Conservation (phyloP, 2,329 filamentous ascomycete genomes). For the Aspergillus viridinutans region DNA sequence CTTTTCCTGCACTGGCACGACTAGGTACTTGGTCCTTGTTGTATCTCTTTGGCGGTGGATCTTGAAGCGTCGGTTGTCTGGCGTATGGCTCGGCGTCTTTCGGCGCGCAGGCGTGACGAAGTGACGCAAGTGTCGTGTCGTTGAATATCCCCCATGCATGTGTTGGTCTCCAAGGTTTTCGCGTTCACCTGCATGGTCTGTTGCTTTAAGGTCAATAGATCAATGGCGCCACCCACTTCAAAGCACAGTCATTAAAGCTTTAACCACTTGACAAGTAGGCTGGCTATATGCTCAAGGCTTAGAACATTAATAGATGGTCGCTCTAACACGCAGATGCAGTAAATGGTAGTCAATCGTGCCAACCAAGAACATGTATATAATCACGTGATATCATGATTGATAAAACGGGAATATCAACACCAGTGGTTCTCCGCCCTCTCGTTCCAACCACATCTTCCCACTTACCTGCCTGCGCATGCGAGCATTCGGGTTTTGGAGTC, state of each 20-base stretch:
- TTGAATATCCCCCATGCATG: slow-evolving; percentile 10
- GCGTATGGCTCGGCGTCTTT: slow-evolving; percentile 21
- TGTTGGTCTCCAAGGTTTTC: not conserved
- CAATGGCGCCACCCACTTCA: not conserved
- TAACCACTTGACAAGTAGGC: not conserved
- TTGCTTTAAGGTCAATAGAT: not conserved
- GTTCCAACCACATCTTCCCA: slow-evolving; percentile 1
- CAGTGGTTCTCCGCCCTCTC: not conserved
- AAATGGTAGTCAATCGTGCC: not conserved
- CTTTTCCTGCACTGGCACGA: not conserved
- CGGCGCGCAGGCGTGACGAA: slow-evolving; percentile 23
- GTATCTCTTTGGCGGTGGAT: slow-evolving; percentile 9
- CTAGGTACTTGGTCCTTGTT: slow-evolving; percentile 1
- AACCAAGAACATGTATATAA: not conserved
- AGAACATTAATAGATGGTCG: not conserved
- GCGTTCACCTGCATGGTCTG: not conserved
- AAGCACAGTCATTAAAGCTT: not conserved
- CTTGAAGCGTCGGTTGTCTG: slow-evolving; percentile 1
- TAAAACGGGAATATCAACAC: not conserved
- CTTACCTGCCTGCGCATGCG: slow-evolving; percentile 27
- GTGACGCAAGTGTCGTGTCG: slow-evolving; percentile 7
- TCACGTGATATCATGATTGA: slow-evolving; percentile 4
- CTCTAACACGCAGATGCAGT: not conserved
- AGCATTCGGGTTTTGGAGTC: slow-evolving; percentile 14
- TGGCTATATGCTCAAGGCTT: not conserved